A percentile compares a stretch with the other conserved stretches of the same genome.
phyloP scores from a whole-genome alignment of 2,329 filamentous ascomycete species.

The Lasiodiplodia citricola region DNA sequence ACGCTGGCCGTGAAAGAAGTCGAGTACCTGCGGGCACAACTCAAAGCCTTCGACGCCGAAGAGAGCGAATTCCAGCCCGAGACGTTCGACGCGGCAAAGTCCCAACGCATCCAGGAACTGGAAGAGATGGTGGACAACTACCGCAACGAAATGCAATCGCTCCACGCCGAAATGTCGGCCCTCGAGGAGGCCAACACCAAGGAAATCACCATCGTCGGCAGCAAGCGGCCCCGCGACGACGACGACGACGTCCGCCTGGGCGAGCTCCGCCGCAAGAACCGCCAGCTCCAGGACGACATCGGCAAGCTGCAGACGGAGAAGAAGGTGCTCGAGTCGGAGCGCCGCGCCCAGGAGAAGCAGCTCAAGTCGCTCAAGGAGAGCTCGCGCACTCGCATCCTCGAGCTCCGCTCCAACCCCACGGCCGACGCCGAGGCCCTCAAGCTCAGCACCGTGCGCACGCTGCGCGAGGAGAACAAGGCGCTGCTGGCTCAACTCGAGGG shows the following conservation, averaged over 20 bases:
- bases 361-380: conserved; percentile 70
- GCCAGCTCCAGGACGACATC: conserved; percentile 81
- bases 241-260: conserved; percentile 74
- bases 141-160: conserved; percentile 75
- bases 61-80: conserved; percentile 85
- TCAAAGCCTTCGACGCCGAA: conserved; percentile 85
- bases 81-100: conserved; percentile 75
- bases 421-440: conserved; percentile 85
- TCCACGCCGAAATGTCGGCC: conserved; percentile 76
- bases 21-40: conserved; percentile 89
- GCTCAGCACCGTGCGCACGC: conserved; percentile 73
- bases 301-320: conserved; percentile 71
- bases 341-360: conserved; percentile 74
- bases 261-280: conserved; percentile 84
- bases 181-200: conserved; percentile 56
- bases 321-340: conserved; percentile 74
- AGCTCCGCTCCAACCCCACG: conserved; percentile 90
- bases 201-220: conserved; percentile 52
- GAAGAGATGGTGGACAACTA: conserved; percentile 88
- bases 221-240: conserved; percentile 67
- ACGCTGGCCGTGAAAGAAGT: conserved; percentile 88
- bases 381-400: conserved; percentile 79
- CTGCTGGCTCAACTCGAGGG: conserved; percentile 74
- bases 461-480: conserved; percentile 83
- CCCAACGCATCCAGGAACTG: conserved; percentile 76